Base-by-base conservation (phyloP, 306 rosid species). In the Inga oerstediana region DNA sequence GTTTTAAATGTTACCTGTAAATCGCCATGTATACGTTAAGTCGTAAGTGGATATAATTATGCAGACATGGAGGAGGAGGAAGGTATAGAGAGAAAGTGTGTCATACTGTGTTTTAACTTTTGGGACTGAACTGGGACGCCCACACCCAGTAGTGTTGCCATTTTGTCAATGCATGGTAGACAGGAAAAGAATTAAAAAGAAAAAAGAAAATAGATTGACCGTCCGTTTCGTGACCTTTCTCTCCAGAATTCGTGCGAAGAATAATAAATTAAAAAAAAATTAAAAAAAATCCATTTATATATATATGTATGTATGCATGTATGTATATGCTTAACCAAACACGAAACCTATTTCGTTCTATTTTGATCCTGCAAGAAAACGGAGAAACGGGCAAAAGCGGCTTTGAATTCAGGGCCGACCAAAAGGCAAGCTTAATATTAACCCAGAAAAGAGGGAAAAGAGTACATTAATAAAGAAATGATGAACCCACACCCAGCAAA, bases 361-460 rank as follows among this genome's bases (percentile, higher is more conserved):
- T 77, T 84, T 88, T 85, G 81, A 89, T 88, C 97, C 89, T 93
- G 94, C 97, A 92, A 89, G 87, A 68, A 75, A 91, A 86, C 97
- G 87, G 92, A 81, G 87, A 88, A 88, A 78, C 88, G 51, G 98
- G 92, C 80, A 85, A 93, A 93, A 88, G 91, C 19, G 66, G 87
- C 89, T 92, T 91, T 90, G 98, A 93, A 92, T 90, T 87, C 87
- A 88, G 80, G 89, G 87, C 96, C 90, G 87, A 85, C 85, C 78
- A 88, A 85, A 89, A 88, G 88, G 85, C 70, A 80, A 75, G 81
- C 85, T 88, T 71, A 85, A 48, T 81, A 70, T 80, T 43, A 79
- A 77, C 82, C 85, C 89, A 82, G 83, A 86, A 66, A 72, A 46
- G 15, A 27, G 39, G 65, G 34, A 4, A 39, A 39, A 73, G 81